These are phyloP conservation scores for Penicillium canariense DNA, from an alignment of 495 filamentous ascomycete species.

Conservation along the genomic window DNA sequence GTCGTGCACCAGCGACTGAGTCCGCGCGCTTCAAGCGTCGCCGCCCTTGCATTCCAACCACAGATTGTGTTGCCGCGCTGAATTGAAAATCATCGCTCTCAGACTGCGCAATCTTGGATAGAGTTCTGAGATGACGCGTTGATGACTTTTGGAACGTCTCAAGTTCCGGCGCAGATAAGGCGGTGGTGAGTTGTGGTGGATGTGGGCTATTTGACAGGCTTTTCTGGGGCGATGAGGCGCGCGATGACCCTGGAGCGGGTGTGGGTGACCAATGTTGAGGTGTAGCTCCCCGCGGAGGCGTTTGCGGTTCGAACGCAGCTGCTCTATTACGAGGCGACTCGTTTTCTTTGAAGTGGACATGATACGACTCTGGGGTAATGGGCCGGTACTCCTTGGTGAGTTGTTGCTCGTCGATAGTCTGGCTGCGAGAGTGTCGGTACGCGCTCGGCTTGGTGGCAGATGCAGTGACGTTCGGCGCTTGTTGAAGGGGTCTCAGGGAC, in stretches of 20 bases:
- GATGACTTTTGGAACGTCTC: conserved; percentile 77
- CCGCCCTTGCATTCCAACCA: conserved; percentile 81
- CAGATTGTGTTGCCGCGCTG: conserved; percentile 70
- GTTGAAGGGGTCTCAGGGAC: conserved; percentile 74
- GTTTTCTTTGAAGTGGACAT: conserved; percentile 32
- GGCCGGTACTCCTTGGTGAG: conserved; percentile 37
- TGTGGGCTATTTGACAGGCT: conserved; percentile 42
- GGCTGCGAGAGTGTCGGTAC: conserved; percentile 41
- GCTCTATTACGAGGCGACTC: conserved; percentile 29
- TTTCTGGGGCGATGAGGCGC: conserved; percentile 41
- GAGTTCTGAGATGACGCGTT: conserved; percentile 81
- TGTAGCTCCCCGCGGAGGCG: conserved; percentile 32
- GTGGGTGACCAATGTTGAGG: conserved; percentile 32
- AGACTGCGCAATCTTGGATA: conserved; percentile 80
- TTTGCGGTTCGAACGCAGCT: conserved; percentile 24
- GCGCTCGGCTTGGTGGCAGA: conserved; percentile 27
- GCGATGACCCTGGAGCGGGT: conserved; percentile 30
- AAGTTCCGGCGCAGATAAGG: conserved; percentile 67
- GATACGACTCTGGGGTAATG: conserved; percentile 32
- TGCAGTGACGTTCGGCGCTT: conserved; percentile 56
- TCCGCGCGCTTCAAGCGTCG: conserved; percentile 75
- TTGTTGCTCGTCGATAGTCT: conserved; percentile 43
- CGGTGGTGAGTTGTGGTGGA: conserved; percentile 40
- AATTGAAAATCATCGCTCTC: conserved; percentile 77
- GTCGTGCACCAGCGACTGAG: conserved; percentile 47